These are phyloP conservation scores for Pestalotiopsis sp. DNA, from an alignment of 2,329 filamentous ascomycete genomes.

Conservation along the genomic window DNA sequence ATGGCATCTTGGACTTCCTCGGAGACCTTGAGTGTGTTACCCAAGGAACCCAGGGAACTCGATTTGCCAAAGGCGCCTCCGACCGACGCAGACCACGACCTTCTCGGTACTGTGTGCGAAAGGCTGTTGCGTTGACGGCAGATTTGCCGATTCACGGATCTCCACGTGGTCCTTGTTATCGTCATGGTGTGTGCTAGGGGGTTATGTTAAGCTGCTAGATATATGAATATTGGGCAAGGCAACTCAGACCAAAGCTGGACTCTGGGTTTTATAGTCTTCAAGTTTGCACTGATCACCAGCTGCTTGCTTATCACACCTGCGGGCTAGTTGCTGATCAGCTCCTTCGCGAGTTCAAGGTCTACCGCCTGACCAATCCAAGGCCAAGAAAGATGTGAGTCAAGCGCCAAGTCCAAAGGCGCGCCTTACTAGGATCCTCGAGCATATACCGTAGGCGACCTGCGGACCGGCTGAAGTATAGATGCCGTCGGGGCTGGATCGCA, in stretches of 20 bases:
- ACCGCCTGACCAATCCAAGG: too few relatives aligned
- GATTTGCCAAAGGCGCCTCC: conserved; percentile 13
- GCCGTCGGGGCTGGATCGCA: background rate
- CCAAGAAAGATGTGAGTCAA: background rate
- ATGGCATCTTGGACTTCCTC: conserved; percentile 83
- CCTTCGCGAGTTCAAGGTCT: too few relatives aligned
- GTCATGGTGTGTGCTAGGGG: background rate
- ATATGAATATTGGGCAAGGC: background rate
- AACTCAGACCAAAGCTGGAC: background rate
- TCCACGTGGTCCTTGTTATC: conserved; percentile 6
- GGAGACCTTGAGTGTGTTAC: conserved; percentile 67
- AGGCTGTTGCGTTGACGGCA: background rate
- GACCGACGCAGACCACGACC: conserved; percentile 15
- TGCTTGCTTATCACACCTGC: too few relatives aligned
- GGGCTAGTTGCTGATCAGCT: too few relatives aligned
- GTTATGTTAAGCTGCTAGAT: background rate
- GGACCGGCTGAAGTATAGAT: background rate
- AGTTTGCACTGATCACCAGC: too few relatives aligned
- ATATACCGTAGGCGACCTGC: background rate
- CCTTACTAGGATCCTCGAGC: background rate
- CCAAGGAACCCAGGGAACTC: conserved; percentile 32
- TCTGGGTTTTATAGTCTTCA: too few relatives aligned
- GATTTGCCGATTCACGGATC: background rate
- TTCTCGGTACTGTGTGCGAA: background rate
- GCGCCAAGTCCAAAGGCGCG: background rate